Evolutionary conservation across 352 stramenopile species (phyloP), one percentile per base, ranked within the genome.

Genomic region (Globisporangium paddicum): DNA sequence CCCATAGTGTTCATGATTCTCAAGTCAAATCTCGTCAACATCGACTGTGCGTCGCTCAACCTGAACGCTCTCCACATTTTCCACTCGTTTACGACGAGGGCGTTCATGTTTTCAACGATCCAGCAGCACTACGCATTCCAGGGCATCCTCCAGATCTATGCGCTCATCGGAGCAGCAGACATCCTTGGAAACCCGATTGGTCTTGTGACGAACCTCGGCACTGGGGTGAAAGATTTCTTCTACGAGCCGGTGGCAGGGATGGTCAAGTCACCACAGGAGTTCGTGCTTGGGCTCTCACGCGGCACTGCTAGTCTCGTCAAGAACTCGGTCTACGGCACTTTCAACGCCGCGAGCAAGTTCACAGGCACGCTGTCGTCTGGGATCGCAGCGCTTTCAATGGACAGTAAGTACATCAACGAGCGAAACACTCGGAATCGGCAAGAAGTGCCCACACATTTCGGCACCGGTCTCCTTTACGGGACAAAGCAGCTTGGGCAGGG

Each of bases 331-430:
- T 90, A 96, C 38, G 90, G 93, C 46, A 94, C 89, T 32, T 97
- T 98, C 61, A 97, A 98, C 61, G 89, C 90, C 14, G 90, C 93
- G 4, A 97, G 90, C 54, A 97, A 97, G 62, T 87, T 98, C 55
- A 98, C 91, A 0, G 87, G 90, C 11, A 95, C 91, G 21, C 64
- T 98, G n/a, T 96, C 90, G 0, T 89, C 93, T 16, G 90, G 89
- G 0, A 82, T 98, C 21, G 90, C 91, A 5, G 85, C 86, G 16
- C 68, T 98, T 13, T 97, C 90, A 6, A 79, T 98, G 58, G 90
- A 98, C 60, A 79, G 72, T 37, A 70, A 91, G 66, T 98, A 98
- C 71, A 78, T 96, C 46, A 83, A 82, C 28, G 76, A 87, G 47
- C 70, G 90, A 25, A 87, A 86, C 52, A 81, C 82, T 8, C 78